phyloP scores from a whole-genome alignment of 202 grass and related monocot species.

The Digitaria exilis region DNA sequence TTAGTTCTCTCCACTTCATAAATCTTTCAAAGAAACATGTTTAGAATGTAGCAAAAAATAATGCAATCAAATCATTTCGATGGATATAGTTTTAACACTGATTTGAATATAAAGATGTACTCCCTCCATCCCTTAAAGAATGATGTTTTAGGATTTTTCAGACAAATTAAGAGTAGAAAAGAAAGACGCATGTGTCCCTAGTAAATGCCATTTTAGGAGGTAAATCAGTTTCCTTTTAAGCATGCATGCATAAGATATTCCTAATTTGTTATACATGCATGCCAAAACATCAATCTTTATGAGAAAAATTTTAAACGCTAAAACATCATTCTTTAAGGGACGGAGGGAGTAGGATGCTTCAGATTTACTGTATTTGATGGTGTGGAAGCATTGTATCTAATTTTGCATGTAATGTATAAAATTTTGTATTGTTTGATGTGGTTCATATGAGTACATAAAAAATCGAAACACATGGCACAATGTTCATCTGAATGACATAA shows the following conservation, averaged over 20 bases:
- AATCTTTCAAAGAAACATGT: not conserved
- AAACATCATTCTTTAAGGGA: too few relatives aligned
- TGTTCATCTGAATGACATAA: not conserved
- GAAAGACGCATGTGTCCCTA: too few relatives aligned
- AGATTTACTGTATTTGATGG: not conserved
- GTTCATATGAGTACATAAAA: not conserved
- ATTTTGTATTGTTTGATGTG: not conserved
- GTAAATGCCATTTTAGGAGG: too few relatives aligned
- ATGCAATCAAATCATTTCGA: not conserved
- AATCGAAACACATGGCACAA: not conserved
- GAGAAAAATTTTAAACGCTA: too few relatives aligned
- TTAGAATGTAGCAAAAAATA: not conserved
- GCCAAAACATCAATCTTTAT: too few relatives aligned
- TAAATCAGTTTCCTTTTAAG: too few relatives aligned
- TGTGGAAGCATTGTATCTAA: not conserved
- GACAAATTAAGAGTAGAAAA: too few relatives aligned
- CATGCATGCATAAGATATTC: too few relatives aligned
- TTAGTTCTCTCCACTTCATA: not conserved
- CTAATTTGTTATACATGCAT: too few relatives aligned
- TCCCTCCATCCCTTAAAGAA: too few relatives aligned
- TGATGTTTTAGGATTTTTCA: too few relatives aligned
- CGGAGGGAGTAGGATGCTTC: not conserved
- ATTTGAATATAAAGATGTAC: not conserved
- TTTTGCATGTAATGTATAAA: not conserved
- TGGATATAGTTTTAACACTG: not conserved